phyloP scores from a whole-genome alignment of 805 yeast species.

The Lipomyces sp. region DNA sequence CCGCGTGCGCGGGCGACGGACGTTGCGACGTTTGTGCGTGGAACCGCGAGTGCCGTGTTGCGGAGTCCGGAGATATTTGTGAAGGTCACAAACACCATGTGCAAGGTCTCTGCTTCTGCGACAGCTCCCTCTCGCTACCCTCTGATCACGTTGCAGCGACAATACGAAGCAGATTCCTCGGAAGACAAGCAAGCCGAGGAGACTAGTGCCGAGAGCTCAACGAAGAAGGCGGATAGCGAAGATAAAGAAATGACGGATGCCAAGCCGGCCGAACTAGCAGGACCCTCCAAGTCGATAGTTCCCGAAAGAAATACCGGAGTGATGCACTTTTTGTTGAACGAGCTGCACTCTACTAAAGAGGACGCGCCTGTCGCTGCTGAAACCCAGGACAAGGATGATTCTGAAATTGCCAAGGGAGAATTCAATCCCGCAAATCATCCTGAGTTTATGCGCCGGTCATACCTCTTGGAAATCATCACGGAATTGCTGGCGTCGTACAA shows the following conservation, averaged over 20 bases:
- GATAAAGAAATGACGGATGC: conserved; percentile 31
- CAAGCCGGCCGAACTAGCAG: conserved; percentile 34
- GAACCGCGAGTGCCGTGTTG: conserved; percentile 32
- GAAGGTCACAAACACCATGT: conserved; percentile 39
- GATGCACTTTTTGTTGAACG: conserved; percentile 58
- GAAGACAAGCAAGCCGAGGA: conserved; percentile 5
- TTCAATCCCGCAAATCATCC: conserved; percentile 42
- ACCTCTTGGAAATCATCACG: conserved; percentile 60
- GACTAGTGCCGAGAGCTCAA: not conserved
- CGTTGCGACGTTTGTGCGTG: conserved; percentile 38
- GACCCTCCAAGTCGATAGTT: conserved; percentile 17
- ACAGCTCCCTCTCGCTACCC: conserved; percentile 17
- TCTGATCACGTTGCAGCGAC: conserved; percentile 14
- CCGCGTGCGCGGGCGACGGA: conserved; percentile 33
- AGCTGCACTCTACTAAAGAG: conserved; percentile 53
- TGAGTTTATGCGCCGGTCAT: conserved; percentile 63
- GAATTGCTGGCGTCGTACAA: conserved; percentile 78
- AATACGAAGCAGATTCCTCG: not conserved
- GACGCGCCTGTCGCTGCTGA: conserved; percentile 14
- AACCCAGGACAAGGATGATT: not conserved
- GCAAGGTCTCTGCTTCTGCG: conserved; percentile 17
- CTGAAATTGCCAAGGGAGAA: conserved; percentile 15
- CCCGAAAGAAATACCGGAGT: conserved; percentile 50
- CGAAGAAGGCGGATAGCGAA: conserved; percentile 23
- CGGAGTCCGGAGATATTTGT: conserved; percentile 51